Conservation (phyloP, 306 rosid species). For the Malus domestica region ASM211411v1 NC_041803.1:2964501-2965000, state of each 20-base stretch:
- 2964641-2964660: not conserved
- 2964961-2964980: conserved; percentile 56
- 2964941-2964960: conserved; percentile 47
- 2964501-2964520: not conserved
- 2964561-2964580: conserved; percentile 33
- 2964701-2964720: conserved; percentile 26
- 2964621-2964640: too few relatives aligned
- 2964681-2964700: conserved; percentile 46
- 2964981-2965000: conserved; percentile 44
- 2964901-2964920: conserved; percentile 31
- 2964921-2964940: conserved; percentile 15
- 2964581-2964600: conserved; percentile 37
- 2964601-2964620: conserved; percentile 29
- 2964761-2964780: not conserved
- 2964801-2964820: too few relatives aligned
- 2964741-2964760: conserved; percentile 55
- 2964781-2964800: too few relatives aligned
- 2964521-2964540: conserved; percentile 25
- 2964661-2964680: conserved; percentile 27
- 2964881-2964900: conserved; percentile 37
- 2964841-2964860: conserved; percentile 43
- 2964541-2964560: conserved; percentile 31
- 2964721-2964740: conserved; percentile 38
- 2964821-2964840: conserved; percentile 36
- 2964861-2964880: conserved; percentile 24